Conservation (phyloP, 805 yeast genomes). For the Hanseniaspora guilliermondii region DNA sequence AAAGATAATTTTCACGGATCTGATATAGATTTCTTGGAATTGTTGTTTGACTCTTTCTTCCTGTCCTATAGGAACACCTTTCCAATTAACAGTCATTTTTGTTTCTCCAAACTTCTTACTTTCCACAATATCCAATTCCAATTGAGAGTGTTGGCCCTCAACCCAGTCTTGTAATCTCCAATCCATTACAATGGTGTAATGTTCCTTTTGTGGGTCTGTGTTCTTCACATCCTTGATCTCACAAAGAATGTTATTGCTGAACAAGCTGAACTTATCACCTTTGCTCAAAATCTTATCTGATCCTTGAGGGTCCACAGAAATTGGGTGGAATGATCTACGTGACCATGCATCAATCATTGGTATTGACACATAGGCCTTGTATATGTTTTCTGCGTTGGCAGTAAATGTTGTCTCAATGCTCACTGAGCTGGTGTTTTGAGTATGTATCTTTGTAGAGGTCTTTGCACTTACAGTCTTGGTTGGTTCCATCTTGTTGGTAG, state of each 20-base stretch:
- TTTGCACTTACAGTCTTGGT: not conserved
- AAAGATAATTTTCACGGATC: constrained; percentile 79
- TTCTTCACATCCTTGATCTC: constrained; percentile 36
- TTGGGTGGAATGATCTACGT: constrained; percentile 37
- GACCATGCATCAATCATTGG: constrained; percentile 84
- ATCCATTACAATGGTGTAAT: constrained; percentile 49
- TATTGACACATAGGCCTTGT: constrained; percentile 61
- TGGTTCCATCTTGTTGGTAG: not conserved
- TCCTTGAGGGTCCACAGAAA: constrained; percentile 27
- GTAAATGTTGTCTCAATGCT: constrained; percentile 69
- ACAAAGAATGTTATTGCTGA: constrained; percentile 70
- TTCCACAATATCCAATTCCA: constrained; percentile 48
- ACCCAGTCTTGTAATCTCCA: constrained; percentile 93
- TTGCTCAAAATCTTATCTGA: constrained; percentile 34
- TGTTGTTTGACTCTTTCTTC: constrained; percentile 77
- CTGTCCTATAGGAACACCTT: constrained; percentile 90
- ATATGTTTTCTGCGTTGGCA: constrained; percentile 79
- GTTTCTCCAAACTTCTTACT: constrained; percentile 76
- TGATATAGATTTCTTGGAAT: constrained; percentile 80
- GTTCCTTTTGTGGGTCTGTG: constrained; percentile 32
- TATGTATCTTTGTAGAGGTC: not conserved
- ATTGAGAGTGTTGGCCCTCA: constrained; percentile 60
- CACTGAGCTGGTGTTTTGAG: constrained; percentile 69
- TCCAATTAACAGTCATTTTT: constrained; percentile 59
- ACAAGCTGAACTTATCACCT: constrained; percentile 55